Base-by-base conservation (phyloP, 1,284 basidiomycete species). In the Puccinia polysora region DNA sequence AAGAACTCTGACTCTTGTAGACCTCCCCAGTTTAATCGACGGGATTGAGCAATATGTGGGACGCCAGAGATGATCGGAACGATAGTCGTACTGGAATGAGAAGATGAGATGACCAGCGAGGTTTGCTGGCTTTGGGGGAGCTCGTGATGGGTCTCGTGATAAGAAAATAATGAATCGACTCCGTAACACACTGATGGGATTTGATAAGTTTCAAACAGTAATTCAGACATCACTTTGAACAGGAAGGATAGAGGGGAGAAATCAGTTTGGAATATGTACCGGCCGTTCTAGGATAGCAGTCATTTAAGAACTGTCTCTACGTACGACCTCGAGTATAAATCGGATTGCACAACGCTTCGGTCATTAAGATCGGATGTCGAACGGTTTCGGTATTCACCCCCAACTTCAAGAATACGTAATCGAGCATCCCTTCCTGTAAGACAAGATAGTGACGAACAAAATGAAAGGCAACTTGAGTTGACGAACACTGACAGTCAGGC, bases 191-290 rank as follows among this genome's bases (percentile, higher is more conserved):
- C 84, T 2, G 88, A 87, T 0, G 94, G 94, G 0, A 89, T 91
- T 18, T 85, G 85, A 79, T 98, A 99, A 58, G 88, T 86, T 82
- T 99, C 96, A 78, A 99, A 99, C 80, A 98, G 86, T 28, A 99
- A 86, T 79, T 99, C 96, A 0, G 93, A 94, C 30, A 93, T 96
- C 74, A 96, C 90, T 90, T 77, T 8, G 15, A 32, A n/a, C 1
- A 15, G 20, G 49, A 74, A n/a, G 43, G 38, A 53, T 58, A 30
- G 69, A 45, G 30, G 5, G 32, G 40, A 43, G 38, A 70, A 36
- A 36, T 12, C 30, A 59, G 18, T n/a, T 4, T 36, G 56, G 28
- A n/a, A 59, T 7, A 28, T 15, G 28, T 2, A 63, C 25, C 4
- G 38, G 36, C 20, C 18, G 0, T 28, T 47, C 5, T 15, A 47